Percentiles rank a stretch among this genome's conserved stretches.
Conservation (phyloP, 495 filamentous ascomycete genomes). For the Neohortaea acidophila region DNA sequence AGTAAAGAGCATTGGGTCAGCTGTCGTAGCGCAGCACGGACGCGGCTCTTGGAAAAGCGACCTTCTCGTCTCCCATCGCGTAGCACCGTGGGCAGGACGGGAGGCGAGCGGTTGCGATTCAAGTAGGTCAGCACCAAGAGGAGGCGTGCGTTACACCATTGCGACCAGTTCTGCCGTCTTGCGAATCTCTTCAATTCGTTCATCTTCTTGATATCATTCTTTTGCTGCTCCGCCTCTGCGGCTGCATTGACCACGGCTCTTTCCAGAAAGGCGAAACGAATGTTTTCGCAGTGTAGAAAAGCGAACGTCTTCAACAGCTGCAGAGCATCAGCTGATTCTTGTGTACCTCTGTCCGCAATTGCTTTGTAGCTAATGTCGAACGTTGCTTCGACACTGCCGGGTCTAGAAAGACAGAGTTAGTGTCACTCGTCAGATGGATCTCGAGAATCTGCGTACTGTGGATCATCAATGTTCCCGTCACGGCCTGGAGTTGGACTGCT, state of each 20-base stretch:
- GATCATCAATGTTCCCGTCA: conserved; percentile 5
- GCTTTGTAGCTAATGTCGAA: conserved; percentile 20
- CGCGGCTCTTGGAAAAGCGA: conserved; percentile 11
- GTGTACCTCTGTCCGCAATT: conserved; percentile 10
- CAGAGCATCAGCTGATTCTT: conserved; percentile 16
- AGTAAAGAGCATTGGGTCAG: conserved; percentile 20
- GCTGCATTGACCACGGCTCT: background rate
- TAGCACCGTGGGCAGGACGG: conserved; percentile 4
- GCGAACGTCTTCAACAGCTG: conserved; percentile 23
- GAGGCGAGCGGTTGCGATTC: background rate
- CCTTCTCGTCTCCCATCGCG: conserved; percentile 6
- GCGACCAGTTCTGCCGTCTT: background rate
- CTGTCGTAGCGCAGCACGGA: conserved; percentile 17
- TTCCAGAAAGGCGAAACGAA: conserved; percentile 7
- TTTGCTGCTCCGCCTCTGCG: background rate
- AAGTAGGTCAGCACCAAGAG: background rate
- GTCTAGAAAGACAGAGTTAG: conserved; percentile 9
- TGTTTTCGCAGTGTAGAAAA: conserved; percentile 27
- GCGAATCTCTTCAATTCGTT: background rate
- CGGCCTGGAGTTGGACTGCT: background rate
- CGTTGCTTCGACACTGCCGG: conserved; percentile 19
- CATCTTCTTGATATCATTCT: background rate
- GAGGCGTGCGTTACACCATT: background rate
- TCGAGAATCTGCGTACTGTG: conserved; percentile 1
- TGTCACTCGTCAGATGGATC: too few relatives aligned